These are phyloP conservation scores for Acorus calamus DNA, from an alignment of 106 monocot genomes.

Conservation along the genomic window DNA sequence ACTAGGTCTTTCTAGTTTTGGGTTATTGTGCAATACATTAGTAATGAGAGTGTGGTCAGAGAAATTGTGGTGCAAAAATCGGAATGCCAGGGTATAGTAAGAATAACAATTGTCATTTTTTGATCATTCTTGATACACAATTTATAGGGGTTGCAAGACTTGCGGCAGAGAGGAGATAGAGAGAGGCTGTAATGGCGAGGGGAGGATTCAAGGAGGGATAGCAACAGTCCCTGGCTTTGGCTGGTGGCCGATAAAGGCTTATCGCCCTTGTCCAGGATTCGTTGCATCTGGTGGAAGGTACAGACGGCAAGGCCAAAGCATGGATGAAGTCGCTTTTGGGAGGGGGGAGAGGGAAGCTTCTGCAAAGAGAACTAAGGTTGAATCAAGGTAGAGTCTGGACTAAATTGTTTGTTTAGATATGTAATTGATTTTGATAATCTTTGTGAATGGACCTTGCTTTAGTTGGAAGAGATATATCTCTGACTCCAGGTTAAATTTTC, in stretches of 20 bases:
- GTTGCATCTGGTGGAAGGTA: conserved; percentile 80
- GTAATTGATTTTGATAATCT: no score
- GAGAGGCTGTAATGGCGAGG: conserved; percentile 81
- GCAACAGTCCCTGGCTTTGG: conserved; percentile 92
- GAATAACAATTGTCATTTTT: no score
- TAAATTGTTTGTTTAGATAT: no score
- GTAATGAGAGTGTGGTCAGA: no score
- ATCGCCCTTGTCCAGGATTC: conserved; percentile 73
- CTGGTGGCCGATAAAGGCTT: conserved; percentile 97
- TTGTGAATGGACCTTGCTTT: no score
- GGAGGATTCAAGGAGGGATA: conserved; percentile 91
- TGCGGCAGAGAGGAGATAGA: conserved; percentile 72
- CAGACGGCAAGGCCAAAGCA: conserved; percentile 67
- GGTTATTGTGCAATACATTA: no score
- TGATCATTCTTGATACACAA: no score
- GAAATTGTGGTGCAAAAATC: no score
- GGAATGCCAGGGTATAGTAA: no score
- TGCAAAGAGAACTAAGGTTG: conserved; percentile 6
- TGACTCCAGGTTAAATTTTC: no score
- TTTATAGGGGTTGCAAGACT: conserved; percentile 54
- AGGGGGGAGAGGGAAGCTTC: conserved; percentile 30
- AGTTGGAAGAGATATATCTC: no score
- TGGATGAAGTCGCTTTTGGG: conserved; percentile 87
- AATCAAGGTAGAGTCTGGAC: conserved; percentile 6
- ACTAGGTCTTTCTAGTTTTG: no score